phyloP scores from a whole-genome alignment of 495 filamentous ascomycete species.

The Rostrohypoxylon terebratum region DNA sequence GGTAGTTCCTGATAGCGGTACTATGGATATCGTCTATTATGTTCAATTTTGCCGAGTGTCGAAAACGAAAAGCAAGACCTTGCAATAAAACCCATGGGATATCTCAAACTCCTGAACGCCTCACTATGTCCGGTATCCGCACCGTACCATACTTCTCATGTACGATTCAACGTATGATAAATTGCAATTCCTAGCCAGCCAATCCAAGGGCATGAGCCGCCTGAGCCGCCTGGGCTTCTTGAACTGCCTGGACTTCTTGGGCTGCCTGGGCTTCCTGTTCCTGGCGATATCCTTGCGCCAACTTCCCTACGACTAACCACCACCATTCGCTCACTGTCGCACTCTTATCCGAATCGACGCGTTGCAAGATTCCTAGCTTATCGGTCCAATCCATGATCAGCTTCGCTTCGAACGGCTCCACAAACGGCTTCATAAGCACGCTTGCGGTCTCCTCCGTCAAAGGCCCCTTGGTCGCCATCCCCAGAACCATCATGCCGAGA shows the following conservation, averaged over 20 bases:
- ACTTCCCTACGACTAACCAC: constrained; percentile 65
- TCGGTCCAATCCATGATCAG: constrained; percentile 74
- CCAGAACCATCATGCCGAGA: constrained; percentile 67
- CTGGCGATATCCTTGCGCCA: constrained; percentile 26
- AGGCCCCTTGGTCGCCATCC: constrained; percentile 70
- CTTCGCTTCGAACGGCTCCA: constrained; percentile 76
- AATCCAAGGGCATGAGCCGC: background rate
- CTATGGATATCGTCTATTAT: background rate
- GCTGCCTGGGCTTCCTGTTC: background rate
- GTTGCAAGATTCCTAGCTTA: constrained; percentile 58
- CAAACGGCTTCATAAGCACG: constrained; percentile 66
- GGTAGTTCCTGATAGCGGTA: background rate
- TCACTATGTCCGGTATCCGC: constrained; percentile 5
- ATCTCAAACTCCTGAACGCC: constrained; percentile 31
- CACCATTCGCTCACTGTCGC: constrained; percentile 74
- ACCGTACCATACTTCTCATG: constrained; percentile 11
- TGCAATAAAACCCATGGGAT: constrained; percentile 12
- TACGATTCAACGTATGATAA: background rate
- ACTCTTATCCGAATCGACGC: constrained; percentile 52
- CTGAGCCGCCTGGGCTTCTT: too few species aligned
- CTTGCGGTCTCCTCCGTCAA: constrained; percentile 64
- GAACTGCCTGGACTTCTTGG: background rate
- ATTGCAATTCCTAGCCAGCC: background rate
- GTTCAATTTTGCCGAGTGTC: background rate
- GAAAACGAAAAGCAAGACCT: constrained; percentile 2